Evolutionary conservation across 371 early-diverging fungal genomes (phyloP), one percentile per base, ranked within the genome.

Genomic region (Modicella reniformis): DNA sequence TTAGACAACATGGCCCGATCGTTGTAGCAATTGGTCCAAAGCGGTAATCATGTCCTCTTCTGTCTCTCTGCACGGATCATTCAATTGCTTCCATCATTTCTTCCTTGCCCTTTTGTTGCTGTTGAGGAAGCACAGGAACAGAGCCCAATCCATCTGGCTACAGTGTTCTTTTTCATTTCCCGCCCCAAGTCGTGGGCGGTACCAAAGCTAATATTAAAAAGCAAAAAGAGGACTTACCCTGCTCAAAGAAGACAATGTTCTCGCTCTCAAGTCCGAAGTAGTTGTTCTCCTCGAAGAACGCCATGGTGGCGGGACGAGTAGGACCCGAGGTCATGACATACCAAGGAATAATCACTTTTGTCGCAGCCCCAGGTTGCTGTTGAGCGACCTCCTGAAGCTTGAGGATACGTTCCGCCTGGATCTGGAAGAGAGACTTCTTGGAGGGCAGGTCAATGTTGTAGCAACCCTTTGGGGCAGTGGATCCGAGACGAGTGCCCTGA

Each of bases 201-300:
- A 26, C 25, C 26, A 25, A 50, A 4, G 48, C 48, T 48, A 10
- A 48, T 48, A 26, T 26, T 13, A 3, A 50, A 25, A 25, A 25
- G 9, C 7, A 13, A 50, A 40, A 37, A 40, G 40, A 9, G 17
- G 23, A 13, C 61, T 73, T 84, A 87, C 90, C 90, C 85, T 93
- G 93, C 80, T 93, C 86, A 84, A 96, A 96, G 76, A 96, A 95
- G 82, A 92, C 83, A 66, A 97, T 93, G 74, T 96, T 92, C 57
- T 89, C 85, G 53, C 83, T 80, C 65, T 87, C 84, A 64, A 97
- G 84, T 23, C 97, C 96, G 83, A 95, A 97, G 85, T 83, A 95
- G 75, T 85, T 81, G 83, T 93, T 71, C 44, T 86, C 75, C 72
- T 85, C 84, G 83, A 97, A 97, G 75, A 86, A 93, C 15, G 81